phyloP scores from a whole-genome alignment of 2,329 filamentous ascomycete species.

The Alternaria ethzedia region DNA sequence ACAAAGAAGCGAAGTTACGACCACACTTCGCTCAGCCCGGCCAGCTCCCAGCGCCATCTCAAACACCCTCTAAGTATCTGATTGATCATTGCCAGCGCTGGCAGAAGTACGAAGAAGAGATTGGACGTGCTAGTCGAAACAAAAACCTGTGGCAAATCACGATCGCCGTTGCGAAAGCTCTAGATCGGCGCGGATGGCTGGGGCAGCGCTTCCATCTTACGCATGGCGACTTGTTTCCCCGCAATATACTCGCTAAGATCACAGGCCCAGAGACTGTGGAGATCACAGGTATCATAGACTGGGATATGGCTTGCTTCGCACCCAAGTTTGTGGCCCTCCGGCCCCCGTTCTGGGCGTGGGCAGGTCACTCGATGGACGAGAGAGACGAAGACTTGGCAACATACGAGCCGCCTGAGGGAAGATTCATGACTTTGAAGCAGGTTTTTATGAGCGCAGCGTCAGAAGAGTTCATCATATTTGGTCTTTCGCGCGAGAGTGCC shows the following conservation, averaged over 20 bases:
- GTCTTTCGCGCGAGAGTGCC: neutral
- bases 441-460: neutral
- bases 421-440: neutral
- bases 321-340: conserved; percentile 30
- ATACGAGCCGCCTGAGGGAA: neutral
- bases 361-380: neutral
- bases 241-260: conserved; percentile 37
- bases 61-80: conserved; percentile 1
- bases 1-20: no score
- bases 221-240: conserved; percentile 37
- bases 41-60: neutral
- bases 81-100: conserved; percentile 4
- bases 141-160: neutral
- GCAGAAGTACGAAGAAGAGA: neutral
- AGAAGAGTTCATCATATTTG: neutral
- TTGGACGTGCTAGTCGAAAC: neutral
- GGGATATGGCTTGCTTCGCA: conserved; percentile 40
- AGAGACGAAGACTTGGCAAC: neutral
- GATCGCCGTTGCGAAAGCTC: neutral
- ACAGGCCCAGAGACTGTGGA: neutral
- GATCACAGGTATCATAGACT: conserved; percentile 39
- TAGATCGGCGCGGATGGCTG: neutral
- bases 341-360: conserved; percentile 9
- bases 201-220: conserved; percentile 7
- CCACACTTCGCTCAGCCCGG: neutral